Evolutionary conservation across 2,329 filamentous ascomycete species (phyloP), one percentile per base, ranked within the genome.

Genomic region (Coniochaeta sp.): DNA sequence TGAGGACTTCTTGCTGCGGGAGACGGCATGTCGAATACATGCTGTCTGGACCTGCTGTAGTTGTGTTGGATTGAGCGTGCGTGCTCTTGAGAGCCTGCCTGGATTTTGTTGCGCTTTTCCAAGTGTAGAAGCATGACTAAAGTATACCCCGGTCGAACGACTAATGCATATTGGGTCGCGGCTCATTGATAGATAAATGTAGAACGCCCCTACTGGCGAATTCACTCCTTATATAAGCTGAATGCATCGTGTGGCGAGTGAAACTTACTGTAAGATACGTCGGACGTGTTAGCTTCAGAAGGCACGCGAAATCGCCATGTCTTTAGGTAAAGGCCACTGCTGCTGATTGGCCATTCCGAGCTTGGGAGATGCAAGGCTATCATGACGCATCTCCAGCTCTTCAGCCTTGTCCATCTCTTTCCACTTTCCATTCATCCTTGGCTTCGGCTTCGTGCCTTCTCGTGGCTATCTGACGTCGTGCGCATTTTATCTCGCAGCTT

Each of bases 61-160:
- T 36, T 26, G 6, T 38, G 24, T 12, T 28, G 26, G 47, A 26
- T 31, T 16, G 24, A 52, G 47, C 47, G 22, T 24, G 47, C 24
- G 26, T 5, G 47, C 24, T 38, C 26, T 31, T 28, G 57, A 50
- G 6, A 50, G 38, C 34, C 31, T 55, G 50, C 56, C 24, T 28
- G 38, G 31, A 50, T 54, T 40, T 33, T 57, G 19, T 52, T 31
- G 47, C 14, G 47, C 47, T 52, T 52, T 50, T 52, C 9, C 47
- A 52, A 17, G 47, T 52, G 26, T 26, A 28, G 22, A 26, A 50
- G 55, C 59, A 58, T 60, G 59, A 28, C 59, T 57, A 36, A 26
- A 60, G 59, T 60, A 60, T 60, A 60, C 59, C 59, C 47, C 54
- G 24, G 33, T 43, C 36, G n/a, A 43, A 59, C 50, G 58, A 59